Evolutionary conservation across 768 basidiomycete genomes (phyloP), one percentile per base, ranked within the genome.

Genomic region (Sarcodon aspratus): DNA sequence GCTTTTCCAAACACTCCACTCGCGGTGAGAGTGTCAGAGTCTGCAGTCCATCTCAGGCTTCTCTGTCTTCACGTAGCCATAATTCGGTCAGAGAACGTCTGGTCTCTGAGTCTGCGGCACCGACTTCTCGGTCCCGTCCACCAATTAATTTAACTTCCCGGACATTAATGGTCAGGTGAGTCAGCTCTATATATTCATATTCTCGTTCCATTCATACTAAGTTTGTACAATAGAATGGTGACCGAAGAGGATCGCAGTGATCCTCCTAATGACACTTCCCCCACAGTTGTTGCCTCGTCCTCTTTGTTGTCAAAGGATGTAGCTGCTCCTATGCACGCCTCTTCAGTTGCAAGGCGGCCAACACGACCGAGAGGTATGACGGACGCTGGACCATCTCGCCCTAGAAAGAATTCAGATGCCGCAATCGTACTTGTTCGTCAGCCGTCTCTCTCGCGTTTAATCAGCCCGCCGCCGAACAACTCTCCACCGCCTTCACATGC

Each of bases 351-450:
- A n/a, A 27, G 21, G 12, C 31, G 47, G 3, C 50, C 42, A 50
- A 44, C 50, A 10, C 52, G 40, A 12, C 56, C 56, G 10, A 32
- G 55, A 33, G 48, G 56, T 31, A 42, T 46, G 44, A 49, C 53
- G 18, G 56, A 56, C 21, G 27, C 35, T 1, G 42, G 49, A 8
- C 48, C 37, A 31, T 45, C 54, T 18, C 33, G 18, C 9, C 37
- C n/a, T 15, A 42, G 40, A 27, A 42, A 6, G 40, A 27, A 42
- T 13, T 15, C 27, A 42, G 40, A 13, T 13, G 21, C 40, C 17
- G 40, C 59, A 9, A 33, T 59, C 5, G 59, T 61, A 7, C 50
- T 62, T 6, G 54, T 59, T 1, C 55, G 59, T 9, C 60, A 62
- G 46, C 59, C 58, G 7, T 62, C 61, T 0, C 54, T 54, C 9